A percentile compares a stretch with the other conserved stretches of the same genome.
These are phyloP conservation scores for Ganoderma lingzhi DNA, from an alignment of 1,284 basidiomycete species.

Conservation along the genomic window DNA sequence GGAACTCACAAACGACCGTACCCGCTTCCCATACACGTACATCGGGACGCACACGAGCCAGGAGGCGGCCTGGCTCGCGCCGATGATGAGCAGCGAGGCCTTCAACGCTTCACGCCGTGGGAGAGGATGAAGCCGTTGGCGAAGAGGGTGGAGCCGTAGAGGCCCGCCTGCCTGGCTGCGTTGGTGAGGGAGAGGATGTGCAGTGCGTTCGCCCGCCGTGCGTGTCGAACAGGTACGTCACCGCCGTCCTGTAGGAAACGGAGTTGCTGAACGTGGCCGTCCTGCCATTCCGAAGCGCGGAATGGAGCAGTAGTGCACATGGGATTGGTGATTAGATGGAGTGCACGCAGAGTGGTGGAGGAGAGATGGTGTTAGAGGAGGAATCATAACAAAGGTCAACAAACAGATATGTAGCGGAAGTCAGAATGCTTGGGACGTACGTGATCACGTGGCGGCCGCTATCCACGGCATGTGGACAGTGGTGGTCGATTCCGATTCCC, in stretches of 20 bases:
- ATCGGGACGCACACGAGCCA: constrained; percentile 49
- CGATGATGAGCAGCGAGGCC: constrained; percentile 48
- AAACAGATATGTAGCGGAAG: too few relatives aligned
- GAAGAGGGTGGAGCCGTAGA: constrained; percentile 54
- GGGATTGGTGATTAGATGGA: background rate
- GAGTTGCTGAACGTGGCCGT: constrained; percentile 50
- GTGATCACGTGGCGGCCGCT: constrained; percentile 51
- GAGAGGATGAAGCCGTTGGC: constrained; percentile 51
- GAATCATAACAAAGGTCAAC: too few relatives aligned
- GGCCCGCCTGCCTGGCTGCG: constrained; percentile 53
- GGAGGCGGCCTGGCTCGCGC: constrained; percentile 48
- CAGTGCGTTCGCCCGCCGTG: constrained; percentile 48
- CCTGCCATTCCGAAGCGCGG: constrained; percentile 13
- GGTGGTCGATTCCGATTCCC: constrained; percentile 51
- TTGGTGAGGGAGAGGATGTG: constrained; percentile 53
- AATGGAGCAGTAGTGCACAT: too few relatives aligned
- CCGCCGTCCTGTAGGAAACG: constrained; percentile 48
- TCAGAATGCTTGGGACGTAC: constrained; percentile 31
- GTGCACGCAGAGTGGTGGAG: too few relatives aligned
- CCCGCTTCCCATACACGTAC: constrained; percentile 52
- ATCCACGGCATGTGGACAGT: constrained; percentile 57
- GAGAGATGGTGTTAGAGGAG: too few relatives aligned
- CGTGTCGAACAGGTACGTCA: constrained; percentile 53
- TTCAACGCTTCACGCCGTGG: constrained; percentile 42
- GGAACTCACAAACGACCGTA: constrained; percentile 49